Base-by-base conservation (phyloP, 257 asterid genomes). In the Ajuga chamaepitys region DNA sequence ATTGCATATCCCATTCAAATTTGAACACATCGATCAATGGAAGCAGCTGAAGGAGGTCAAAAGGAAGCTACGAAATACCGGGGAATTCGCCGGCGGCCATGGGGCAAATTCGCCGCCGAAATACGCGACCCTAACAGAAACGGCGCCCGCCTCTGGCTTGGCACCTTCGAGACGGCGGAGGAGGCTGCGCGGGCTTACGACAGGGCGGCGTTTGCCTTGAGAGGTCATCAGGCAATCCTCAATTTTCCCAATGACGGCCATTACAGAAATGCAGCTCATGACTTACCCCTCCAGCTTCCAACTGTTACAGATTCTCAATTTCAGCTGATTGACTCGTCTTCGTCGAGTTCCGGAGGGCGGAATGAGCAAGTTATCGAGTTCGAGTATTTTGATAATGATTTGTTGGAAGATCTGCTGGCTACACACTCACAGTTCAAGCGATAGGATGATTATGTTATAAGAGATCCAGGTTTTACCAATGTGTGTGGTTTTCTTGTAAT, bases 31-130 rank as follows among this genome's bases (percentile, higher is more conserved):
- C 12, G 4, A n/a, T 1, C 42, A 32, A 72, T 38, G 74, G 72
- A 71, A 22, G 24, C 62, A 13, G 9, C 25, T 9, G 17, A 16
- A 41, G 45, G 3, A 0, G 73, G 40, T 6, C 26, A 44, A 10
- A 73, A 59, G 45, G 77, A 53, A 24, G 80, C 72, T 24, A 70
- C 38, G 30, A 90, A 80, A 66, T 90, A 77, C 63, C 68, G 97
- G 3, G 97, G 97, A 35, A 88, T 88, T 8, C 76, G 97, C 0
- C 63, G 86, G 62, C 73, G 97, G 58, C 95, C 97, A 9, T 87
- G 97, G 97, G 97, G 97, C 0, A 90, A 90, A 34, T 90, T 65
- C 37, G 97, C 97, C 0, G 97, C 97, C 0, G 97, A 90, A 34
- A 90, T 90, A 50, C 95, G 96, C 1, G 95, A 90, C 48, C 97